Evolutionary conservation across 148 eudicot genomes (phyloP).

Genomic region (Heliosperma pusillum): DNA sequence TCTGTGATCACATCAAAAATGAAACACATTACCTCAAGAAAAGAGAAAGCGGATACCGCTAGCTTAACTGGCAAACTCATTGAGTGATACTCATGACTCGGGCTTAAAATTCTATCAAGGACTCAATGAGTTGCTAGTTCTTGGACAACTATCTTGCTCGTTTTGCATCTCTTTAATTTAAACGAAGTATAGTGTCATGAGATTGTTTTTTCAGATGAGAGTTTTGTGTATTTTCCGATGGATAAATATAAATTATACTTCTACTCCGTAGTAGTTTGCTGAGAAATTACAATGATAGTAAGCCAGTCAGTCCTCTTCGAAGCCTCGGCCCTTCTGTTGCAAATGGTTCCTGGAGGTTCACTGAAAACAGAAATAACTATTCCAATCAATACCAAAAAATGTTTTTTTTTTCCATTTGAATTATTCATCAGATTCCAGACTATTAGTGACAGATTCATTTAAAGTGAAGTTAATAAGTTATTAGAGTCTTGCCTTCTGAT

Average conservation of each 20-base stretch:
- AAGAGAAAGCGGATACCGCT: background rate
- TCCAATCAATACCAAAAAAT: background rate
- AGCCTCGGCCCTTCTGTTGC: conserved; percentile 55
- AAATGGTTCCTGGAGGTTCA: conserved; percentile 68
- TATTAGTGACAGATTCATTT: background rate
- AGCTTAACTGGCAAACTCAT: background rate
- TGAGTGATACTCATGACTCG: background rate
- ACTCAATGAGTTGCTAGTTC: too few relatives aligned
- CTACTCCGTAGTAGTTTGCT: background rate
- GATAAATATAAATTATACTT: background rate
- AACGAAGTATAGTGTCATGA: background rate
- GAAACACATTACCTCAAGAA: background rate
- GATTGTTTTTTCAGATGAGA: background rate
- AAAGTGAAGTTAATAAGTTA: background rate
- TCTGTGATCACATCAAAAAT: conserved; percentile 37
- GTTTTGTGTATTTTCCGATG: background rate
- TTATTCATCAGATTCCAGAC: too few relatives aligned
- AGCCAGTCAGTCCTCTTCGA: conserved; percentile 62
- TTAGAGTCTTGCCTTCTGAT: conserved; percentile 56
- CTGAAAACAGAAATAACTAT: conserved; percentile 31
- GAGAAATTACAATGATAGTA: conserved; percentile 61
- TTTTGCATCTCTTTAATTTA: background rate
- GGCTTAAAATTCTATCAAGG: too few relatives aligned
- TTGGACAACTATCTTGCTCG: too few relatives aligned
- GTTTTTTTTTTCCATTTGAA: too few relatives aligned